Evolutionary conservation across 2,329 filamentous ascomycete species (phyloP), one percentile per base, ranked within the genome.

Genomic region (Phialocephala subalpina): DNA sequence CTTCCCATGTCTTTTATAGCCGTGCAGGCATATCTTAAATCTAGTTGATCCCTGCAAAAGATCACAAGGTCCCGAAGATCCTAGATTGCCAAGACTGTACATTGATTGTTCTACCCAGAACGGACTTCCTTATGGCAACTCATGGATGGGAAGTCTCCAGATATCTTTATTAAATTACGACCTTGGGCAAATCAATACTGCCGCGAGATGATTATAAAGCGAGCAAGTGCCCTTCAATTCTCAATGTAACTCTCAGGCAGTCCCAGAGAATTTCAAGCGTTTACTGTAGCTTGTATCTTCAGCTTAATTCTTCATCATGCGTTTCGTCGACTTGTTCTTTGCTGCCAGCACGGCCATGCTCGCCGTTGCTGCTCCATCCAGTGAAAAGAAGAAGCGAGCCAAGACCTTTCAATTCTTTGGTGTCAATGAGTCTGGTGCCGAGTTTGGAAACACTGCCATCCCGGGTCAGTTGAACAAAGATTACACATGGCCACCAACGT

Each of bases 401-500:
- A 67, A 62, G 33, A 70, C 62, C 35, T 67, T 72, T 25, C 52
- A 66, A 59, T 72, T 55, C 35, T 58, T 70, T 40, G 70, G 70
- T 58, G 73, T 72, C 49, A 74, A 73, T 58, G 74, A 89, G 73
- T 84, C 86, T 22, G 87, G 87, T 14, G 87, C 87, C 49, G 89
- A 91, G 70, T 90, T 90, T 66, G 87, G 87, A 47, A 80, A 84
- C 65, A 78, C 73, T 27, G 82, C 80, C 60, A 78, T 89, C 36
- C 87, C 88, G 1, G 88, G 88, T 11, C 76, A 77, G 1, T 80
- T 85, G 63, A 82, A 81, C 58, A 88, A 81, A 61, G 86, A 90
- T 70, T 91, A 84, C 73, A 88, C 80, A 25, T 90, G 86, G 82
- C 87, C 87, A 1, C 82, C 84, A 58, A 78, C 83, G 64, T 68